Evolutionary conservation across 78 protist species (phyloP).

Genomic region (Andalucia godoyi): DNA sequence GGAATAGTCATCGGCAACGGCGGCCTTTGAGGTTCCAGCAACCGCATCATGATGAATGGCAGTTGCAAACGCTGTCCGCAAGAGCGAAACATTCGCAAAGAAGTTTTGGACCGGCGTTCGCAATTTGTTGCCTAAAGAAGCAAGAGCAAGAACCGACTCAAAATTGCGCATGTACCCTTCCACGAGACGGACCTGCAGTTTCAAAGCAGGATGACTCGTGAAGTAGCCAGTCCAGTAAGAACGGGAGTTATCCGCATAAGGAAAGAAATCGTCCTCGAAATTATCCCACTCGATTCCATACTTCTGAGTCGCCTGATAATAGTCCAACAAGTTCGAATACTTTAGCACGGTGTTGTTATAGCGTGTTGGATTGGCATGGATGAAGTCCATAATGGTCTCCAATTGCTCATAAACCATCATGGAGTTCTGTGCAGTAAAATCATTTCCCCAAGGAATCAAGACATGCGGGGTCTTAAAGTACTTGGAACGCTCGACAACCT

Average conservation of each 20-base stretch:
- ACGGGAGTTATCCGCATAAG: conserved; percentile 58
- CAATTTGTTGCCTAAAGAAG: no score
- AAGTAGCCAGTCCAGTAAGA: conserved; percentile 86
- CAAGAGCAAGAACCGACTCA: no score
- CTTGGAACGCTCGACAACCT: no score
- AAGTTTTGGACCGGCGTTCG: no score
- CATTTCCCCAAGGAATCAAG: conserved; percentile 19
- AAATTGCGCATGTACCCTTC: no score
- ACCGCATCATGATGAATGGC: conserved; percentile 80
- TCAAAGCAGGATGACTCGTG: conserved; percentile 56
- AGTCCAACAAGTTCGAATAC: no score
- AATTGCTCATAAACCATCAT: background rate
- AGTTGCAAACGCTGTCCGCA: no score
- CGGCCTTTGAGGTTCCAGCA: conserved; percentile 64
- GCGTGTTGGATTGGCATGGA: conserved; percentile 9
- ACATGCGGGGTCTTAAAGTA: background rate
- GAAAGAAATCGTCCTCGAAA: conserved; percentile 69
- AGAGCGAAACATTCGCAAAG: no score
- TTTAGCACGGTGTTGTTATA: no score
- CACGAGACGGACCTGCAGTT: no score
- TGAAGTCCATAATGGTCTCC: background rate
- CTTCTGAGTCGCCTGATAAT: background rate
- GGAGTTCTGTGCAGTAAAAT: conserved; percentile 2
- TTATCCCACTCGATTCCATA: conserved; percentile 4
- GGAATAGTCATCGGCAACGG: conserved; percentile 73